Percentiles rank a stretch among this genome's conserved stretches.
Conservation (phyloP, 768 basidiomycete genomes). For the Lactarius pseudohatsudake region DNA sequence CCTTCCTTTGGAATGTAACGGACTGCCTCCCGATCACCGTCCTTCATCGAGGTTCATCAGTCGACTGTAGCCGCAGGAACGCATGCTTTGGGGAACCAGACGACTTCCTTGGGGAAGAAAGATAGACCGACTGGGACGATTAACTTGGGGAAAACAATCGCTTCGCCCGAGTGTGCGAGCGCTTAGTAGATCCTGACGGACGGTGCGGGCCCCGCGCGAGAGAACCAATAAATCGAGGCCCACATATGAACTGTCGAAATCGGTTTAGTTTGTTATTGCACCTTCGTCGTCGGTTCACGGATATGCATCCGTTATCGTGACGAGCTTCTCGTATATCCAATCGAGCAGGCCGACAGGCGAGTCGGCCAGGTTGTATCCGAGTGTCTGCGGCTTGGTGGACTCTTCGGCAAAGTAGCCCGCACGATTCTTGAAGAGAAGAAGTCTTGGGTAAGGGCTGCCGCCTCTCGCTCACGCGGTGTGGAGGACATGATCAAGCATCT, state of each 20-base stretch:
- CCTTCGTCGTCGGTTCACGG: slow-evolving; percentile 57
- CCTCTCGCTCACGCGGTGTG: slow-evolving; percentile 39
- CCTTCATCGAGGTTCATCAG: too few species aligned
- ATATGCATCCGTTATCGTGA: slow-evolving; percentile 43
- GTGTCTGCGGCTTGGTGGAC: slow-evolving; percentile 35
- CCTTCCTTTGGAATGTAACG: too few species aligned
- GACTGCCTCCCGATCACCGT: too few species aligned
- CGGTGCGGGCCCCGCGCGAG: slow-evolving; percentile 39
- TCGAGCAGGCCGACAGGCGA: slow-evolving; percentile 39
- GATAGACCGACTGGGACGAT: slow-evolving; percentile 45
- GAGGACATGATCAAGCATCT: slow-evolving; percentile 36
- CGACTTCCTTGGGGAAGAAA: too few species aligned
- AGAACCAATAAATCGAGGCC: slow-evolving; percentile 61
- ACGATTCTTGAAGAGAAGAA: slow-evolving; percentile 35
- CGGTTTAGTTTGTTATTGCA: slow-evolving; percentile 21
- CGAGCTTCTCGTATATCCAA: slow-evolving; percentile 36
- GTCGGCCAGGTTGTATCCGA: slow-evolving; percentile 53
- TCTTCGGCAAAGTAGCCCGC: slow-evolving; percentile 44
- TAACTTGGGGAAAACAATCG: neutral
- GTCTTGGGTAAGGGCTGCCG: slow-evolving; percentile 35
- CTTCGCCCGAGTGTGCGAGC: neutral
- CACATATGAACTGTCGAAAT: slow-evolving; percentile 52
- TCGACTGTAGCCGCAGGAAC: too few species aligned
- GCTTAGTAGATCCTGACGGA: slow-evolving; percentile 47
- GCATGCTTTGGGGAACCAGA: too few species aligned